phyloP scores from a whole-genome alignment of 192 early-diverging fungal species.

The Rhizophagus clarus region DNA sequence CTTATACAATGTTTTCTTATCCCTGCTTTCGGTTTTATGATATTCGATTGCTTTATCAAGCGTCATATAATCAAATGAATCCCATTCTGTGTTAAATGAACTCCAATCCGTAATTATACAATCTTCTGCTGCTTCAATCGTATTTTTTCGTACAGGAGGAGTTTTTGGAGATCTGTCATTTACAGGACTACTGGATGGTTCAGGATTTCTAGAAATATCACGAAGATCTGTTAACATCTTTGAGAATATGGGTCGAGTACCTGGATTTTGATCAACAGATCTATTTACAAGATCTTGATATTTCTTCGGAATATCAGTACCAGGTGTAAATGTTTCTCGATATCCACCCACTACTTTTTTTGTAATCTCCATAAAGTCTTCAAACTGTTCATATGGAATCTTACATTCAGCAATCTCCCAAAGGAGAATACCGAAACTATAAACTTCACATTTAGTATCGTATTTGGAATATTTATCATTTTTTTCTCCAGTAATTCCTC shows the following conservation, averaged over 20 bases:
- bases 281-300: not conserved
- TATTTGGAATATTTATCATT: not conserved
- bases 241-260: not conserved
- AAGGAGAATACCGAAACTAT: slow-evolving; percentile 8
- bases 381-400: not conserved
- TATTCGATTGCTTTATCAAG: not conserved
- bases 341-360: not conserved
- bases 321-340: not conserved
- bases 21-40: not conserved
- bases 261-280: not conserved
- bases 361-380: not conserved
- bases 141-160: not conserved
- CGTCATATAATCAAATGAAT: not conserved
- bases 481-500: not conserved
- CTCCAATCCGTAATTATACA: not conserved
- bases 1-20: not conserved
- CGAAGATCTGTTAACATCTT: not conserved
- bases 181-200: too few species aligned
- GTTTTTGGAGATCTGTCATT: not conserved
- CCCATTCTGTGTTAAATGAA: not conserved
- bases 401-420: slow-evolving; percentile 3
- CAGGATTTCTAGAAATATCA: not conserved
- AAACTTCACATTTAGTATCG: slow-evolving; percentile 7
- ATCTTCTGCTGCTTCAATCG: not conserved
- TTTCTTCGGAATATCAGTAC: not conserved